Percentiles rank a stretch among this genome's conserved stretches.
These are phyloP conservation scores for Guadua angustifolia DNA, from an alignment of 176 grass and related monocot species.

Conservation along the genomic window DNA sequence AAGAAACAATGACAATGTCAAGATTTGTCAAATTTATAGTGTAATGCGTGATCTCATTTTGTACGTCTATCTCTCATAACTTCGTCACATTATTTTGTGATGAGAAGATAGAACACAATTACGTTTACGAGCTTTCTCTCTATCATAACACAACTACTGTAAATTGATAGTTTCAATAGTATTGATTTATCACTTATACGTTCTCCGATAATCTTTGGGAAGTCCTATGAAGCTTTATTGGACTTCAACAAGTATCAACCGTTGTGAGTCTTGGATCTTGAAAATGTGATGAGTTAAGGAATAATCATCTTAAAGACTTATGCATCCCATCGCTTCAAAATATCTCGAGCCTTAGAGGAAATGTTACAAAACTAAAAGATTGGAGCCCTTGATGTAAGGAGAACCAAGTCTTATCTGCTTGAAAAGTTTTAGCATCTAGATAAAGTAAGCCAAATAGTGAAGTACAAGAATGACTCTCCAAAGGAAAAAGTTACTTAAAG, in stretches of 20 bases:
- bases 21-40: slow-evolving; percentile 7
- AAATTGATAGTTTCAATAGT: neutral
- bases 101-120: neutral
- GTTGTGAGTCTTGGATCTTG: slow-evolving; percentile 1
- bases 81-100: neutral
- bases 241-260: slow-evolving; percentile 4
- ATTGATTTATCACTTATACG: slow-evolving; percentile 17
- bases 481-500: slow-evolving; percentile 27
- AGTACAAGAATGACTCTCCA: slow-evolving; percentile 1
- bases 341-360: neutral
- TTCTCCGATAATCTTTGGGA: neutral
- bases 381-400: neutral
- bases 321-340: neutral
- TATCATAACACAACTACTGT: neutral
- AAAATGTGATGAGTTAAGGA: neutral
- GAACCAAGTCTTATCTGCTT: too few relatives aligned
- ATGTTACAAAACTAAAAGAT: slow-evolving; percentile 8
- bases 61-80: neutral
- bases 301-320: neutral
- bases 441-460: too few relatives aligned
- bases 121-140: neutral
- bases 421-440: too few relatives aligned
- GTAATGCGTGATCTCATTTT: slow-evolving; percentile 28
- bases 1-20: slow-evolving; percentile 7
- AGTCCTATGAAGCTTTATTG: neutral